phyloP scores from a whole-genome alignment of 257 asterid species.

The Forsythia suspensa region DNA sequence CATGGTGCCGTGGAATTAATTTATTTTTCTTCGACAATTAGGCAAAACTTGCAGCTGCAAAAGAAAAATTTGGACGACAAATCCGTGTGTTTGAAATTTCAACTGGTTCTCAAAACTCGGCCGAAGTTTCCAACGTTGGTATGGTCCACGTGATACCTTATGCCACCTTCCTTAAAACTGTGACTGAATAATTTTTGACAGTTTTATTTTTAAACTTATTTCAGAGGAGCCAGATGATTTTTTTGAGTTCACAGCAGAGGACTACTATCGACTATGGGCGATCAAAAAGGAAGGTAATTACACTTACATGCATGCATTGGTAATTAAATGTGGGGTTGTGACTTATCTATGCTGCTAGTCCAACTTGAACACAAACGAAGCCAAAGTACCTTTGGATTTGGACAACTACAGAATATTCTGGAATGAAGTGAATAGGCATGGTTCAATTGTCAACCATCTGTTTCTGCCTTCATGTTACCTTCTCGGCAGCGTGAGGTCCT shows the following conservation, averaged over 20 bases:
- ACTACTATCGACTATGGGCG: slow-evolving; percentile 67
- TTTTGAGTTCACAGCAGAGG: slow-evolving; percentile 90
- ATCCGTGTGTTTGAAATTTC: slow-evolving; percentile 75
- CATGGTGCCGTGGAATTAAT: no score
- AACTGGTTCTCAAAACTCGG: slow-evolving; percentile 46
- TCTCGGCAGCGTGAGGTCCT: no score
- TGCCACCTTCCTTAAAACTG: slow-evolving; percentile 5
- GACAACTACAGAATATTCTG: no score
- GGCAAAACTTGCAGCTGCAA: slow-evolving; percentile 79
- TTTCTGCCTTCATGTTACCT: no score
- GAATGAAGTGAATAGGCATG: no score
- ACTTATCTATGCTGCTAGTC: no score
- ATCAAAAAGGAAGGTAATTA: slow-evolving; percentile 80
- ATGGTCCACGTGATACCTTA: slow-evolving; percentile 1
- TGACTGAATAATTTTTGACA: background rate
- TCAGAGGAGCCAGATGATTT: slow-evolving; percentile 79
- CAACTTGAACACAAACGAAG: no score
- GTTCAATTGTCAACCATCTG: no score
- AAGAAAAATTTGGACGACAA: slow-evolving; percentile 76
- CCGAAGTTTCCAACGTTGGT: slow-evolving; percentile 54
- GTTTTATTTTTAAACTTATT: slow-evolving; percentile 4
- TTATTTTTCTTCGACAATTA: background rate
- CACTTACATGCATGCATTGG: slow-evolving; percentile 1
- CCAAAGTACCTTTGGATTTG: no score
- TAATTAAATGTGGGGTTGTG: background rate